Percentiles rank a stretch among this genome's conserved stretches.
phyloP scores from a whole-genome alignment of 2,329 filamentous ascomycete species.

The Venturia effusa region DNA sequence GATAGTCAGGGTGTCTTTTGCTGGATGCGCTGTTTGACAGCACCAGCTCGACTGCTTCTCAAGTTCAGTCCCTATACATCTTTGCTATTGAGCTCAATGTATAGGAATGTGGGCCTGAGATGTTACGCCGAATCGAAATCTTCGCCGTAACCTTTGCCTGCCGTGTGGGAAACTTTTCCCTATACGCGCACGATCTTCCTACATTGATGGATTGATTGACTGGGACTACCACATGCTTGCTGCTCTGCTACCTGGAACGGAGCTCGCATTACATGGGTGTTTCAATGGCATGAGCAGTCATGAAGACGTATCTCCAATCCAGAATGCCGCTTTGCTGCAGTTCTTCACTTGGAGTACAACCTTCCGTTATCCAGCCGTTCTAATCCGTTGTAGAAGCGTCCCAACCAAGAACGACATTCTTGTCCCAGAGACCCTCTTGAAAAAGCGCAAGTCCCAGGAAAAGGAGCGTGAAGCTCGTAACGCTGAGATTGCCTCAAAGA shows the following conservation, averaged over 20 bases:
- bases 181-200: background rate
- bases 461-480: slow-evolving; percentile 88
- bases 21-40: slow-evolving; percentile 47
- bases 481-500: slow-evolving; percentile 72
- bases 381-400: slow-evolving; percentile 63
- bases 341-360: slow-evolving; percentile 79
- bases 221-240: background rate
- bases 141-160: slow-evolving; percentile 71
- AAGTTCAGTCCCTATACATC: slow-evolving; percentile 45
- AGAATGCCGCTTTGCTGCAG: slow-evolving; percentile 92
- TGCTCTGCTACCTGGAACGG: background rate
- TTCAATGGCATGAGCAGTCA: background rate
- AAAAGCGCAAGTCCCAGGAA: slow-evolving; percentile 99
- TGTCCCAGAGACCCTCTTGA: slow-evolving; percentile 98
- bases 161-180: slow-evolving; percentile 26
- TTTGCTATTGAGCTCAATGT: slow-evolving; percentile 37
- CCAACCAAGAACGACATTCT: slow-evolving; percentile 92
- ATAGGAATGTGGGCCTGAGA: slow-evolving; percentile 55
- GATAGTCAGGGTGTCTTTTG: slow-evolving; percentile 61
- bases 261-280: background rate
- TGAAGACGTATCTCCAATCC: slow-evolving; percentile 44
- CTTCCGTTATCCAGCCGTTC: slow-evolving; percentile 67
- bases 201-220: background rate
- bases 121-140: slow-evolving; percentile 63
- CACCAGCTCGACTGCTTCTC: slow-evolving; percentile 73